Evolutionary conservation across 2,329 filamentous ascomycete species (phyloP).

Genomic region (Penicillium sp.): DNA sequence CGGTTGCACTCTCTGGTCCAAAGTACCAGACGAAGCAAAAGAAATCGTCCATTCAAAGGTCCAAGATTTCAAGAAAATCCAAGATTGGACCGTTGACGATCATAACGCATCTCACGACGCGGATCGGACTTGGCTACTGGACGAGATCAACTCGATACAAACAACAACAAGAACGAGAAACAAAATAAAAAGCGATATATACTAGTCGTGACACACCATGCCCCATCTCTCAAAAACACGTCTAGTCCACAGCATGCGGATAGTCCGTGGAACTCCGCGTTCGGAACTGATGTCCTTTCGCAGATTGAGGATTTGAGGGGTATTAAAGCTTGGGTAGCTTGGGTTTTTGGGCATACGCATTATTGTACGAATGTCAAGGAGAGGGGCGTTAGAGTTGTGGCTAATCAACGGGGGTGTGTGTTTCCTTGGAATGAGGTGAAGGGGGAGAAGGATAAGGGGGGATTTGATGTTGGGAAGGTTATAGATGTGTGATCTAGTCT

Average conservation of each 20-base stretch:
- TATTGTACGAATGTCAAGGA: not conserved
- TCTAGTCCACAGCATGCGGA: not conserved
- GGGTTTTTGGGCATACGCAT: constrained; percentile 6
- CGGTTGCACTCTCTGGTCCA: constrained; percentile 3
- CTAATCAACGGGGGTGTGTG: not conserved
- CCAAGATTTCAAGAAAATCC: not conserved
- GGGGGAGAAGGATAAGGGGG: not conserved
- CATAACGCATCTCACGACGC: not conserved
- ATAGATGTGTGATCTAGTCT: not conserved
- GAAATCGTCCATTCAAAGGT: not conserved
- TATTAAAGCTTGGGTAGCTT: constrained; percentile 7
- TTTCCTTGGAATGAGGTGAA: not conserved
- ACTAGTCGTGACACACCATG: constrained; percentile 3
- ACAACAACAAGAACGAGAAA: not conserved
- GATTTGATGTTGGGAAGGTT: not conserved
- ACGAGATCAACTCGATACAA: not conserved
- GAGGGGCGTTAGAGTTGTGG: not conserved
- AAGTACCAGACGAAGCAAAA: not conserved
- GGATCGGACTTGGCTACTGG: not conserved
- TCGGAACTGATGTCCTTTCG: not conserved
- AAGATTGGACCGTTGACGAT: constrained; percentile 1
- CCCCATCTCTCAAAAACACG: not conserved
- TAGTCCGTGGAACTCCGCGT: not conserved
- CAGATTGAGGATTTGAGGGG: not conserved
- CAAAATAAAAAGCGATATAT: not conserved